These are phyloP conservation scores for Tuber magnatum DNA, from an alignment of 495 filamentous ascomycete genomes.

Conservation along the genomic window DNA sequence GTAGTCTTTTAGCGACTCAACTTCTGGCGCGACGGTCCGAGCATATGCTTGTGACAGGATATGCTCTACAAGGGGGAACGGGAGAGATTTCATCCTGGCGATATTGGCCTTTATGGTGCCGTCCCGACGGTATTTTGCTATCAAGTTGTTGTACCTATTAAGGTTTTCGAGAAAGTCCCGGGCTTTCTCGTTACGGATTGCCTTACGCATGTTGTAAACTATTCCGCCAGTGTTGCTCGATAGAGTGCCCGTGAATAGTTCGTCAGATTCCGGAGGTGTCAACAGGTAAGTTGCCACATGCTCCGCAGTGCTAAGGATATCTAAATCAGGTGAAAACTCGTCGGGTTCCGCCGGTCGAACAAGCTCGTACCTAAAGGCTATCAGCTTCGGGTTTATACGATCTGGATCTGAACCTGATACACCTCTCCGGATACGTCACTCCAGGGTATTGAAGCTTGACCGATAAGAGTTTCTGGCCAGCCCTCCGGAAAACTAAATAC, in stretches of 20 bases:
- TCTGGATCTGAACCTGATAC: slow-evolving; percentile 32
- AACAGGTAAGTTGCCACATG: slow-evolving; percentile 68
- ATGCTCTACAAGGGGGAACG: slow-evolving; percentile 63
- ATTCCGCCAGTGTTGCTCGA: slow-evolving; percentile 66
- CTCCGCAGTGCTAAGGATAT: slow-evolving; percentile 74
- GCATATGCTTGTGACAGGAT: slow-evolving; percentile 85
- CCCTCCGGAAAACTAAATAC: slow-evolving; percentile 26
- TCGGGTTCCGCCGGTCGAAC: slow-evolving; percentile 65
- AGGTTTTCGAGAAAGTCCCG: slow-evolving; percentile 62
- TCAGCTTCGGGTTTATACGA: slow-evolving; percentile 9
- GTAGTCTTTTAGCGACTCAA: slow-evolving; percentile 72
- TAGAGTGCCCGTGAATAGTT: slow-evolving; percentile 64
- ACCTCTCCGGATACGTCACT: slow-evolving; percentile 60
- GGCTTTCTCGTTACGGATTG: slow-evolving; percentile 57
- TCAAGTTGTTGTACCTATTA: slow-evolving; percentile 64
- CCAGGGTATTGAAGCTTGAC: slow-evolving; percentile 68
- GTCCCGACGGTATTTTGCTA: slow-evolving; percentile 53
- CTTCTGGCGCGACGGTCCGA: slow-evolving; percentile 81
- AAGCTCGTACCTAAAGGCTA: slow-evolving; percentile 54
- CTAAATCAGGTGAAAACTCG: slow-evolving; percentile 75
- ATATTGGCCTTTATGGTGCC: slow-evolving; percentile 66
- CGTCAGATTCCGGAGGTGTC: slow-evolving; percentile 54
- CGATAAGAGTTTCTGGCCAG: slow-evolving; percentile 45
- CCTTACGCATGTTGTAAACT: slow-evolving; percentile 46
- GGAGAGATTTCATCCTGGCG: slow-evolving; percentile 56